Conservation (phyloP, 2,329 filamentous ascomycete species). For the Calonectria henricotiae region DNA sequence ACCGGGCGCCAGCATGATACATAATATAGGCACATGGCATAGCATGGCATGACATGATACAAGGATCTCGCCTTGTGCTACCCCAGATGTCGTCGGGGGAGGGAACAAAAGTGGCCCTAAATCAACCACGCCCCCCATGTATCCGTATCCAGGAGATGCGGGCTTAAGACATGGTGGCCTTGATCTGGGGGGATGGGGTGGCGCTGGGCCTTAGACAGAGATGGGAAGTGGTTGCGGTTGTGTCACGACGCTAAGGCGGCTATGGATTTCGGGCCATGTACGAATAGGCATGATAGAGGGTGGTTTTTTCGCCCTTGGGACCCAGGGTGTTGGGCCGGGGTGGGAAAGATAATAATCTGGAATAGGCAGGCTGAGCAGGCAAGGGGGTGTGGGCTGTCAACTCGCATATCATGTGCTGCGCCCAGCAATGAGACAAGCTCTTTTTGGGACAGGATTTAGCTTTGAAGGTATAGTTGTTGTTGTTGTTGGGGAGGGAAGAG, state of each 20-base stretch:
- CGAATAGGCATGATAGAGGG: constrained; percentile 28
- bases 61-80: constrained; percentile 30
- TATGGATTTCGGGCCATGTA: constrained; percentile 40
- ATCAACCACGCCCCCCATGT: constrained; percentile 31
- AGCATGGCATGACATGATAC: constrained; percentile 20
- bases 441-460: too few species aligned
- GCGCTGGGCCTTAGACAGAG: constrained; percentile 44
- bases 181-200: constrained; percentile 41
- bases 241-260: constrained; percentile 50
- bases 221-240: constrained; percentile 46
- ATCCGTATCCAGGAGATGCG: constrained; percentile 34
- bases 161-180: constrained; percentile 48
- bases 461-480: neutral
- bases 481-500: neutral
- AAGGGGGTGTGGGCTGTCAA: constrained; percentile 16
- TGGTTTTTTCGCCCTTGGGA: constrained; percentile 17
- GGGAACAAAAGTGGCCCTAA: constrained; percentile 11
- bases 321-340: constrained; percentile 26
- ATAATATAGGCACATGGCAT: constrained; percentile 22
- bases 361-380: constrained; percentile 17
- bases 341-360: constrained; percentile 8
- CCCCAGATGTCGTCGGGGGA: constrained; percentile 4
- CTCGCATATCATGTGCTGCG: constrained; percentile 1
- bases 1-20: constrained; percentile 2
- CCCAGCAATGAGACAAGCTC: constrained; percentile 20